Evolutionary conservation across 176 grass and related monocot species (phyloP), one percentile per base, ranked within the genome.

Genomic region (Pontederia paniculata): DNA sequence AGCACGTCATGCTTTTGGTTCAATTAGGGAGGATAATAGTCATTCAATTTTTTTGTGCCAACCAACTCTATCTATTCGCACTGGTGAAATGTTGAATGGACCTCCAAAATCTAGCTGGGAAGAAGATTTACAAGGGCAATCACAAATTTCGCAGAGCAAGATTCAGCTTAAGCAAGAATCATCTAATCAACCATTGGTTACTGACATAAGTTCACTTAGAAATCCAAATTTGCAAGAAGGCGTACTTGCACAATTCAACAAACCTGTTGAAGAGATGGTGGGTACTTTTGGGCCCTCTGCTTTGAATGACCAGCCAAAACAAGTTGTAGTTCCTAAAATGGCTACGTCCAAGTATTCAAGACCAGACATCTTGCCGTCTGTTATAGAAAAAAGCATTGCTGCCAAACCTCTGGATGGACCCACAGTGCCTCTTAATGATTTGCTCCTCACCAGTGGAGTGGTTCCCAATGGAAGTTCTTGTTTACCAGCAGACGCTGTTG

Each of bases 221-320:
- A 89, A 81, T 58, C 16, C 81, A 59, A 84, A 72, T 54, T 63
- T 42, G n/a, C 57, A 17, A 31, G 80, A 77, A 63, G 74, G 66
- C 68, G 62, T 12, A 12, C 22, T 53, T 57, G 21, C 77, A 68
- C 58, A 55, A 48, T 67, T 62, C 72, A 51, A 74, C 72, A 78
- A 45, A 74, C 70, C 83, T 78, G 73, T 88, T 31, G 69, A 88
- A 55, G 67, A 76, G 79, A 88, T 73, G 72, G 73, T 83, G 76
- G 73, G 78, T 76, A 51, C 76, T 20, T 75, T 0, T 0, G 77
- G 79, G 31, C 21, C 42, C 65, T 41, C 76, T 45, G 57, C 46
- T 44, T 63, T 62, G 58, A 41, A 57, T 1, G 74, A 89, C 18
- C 77, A 72, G 49, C 67, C 65, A 42, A 81, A 72, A n/a, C 68